Percentiles rank a stretch among this genome's conserved stretches.
Evolutionary conservation across 768 basidiomycete species (phyloP).

Genomic region (Amanita pseudoporphyria): DNA sequence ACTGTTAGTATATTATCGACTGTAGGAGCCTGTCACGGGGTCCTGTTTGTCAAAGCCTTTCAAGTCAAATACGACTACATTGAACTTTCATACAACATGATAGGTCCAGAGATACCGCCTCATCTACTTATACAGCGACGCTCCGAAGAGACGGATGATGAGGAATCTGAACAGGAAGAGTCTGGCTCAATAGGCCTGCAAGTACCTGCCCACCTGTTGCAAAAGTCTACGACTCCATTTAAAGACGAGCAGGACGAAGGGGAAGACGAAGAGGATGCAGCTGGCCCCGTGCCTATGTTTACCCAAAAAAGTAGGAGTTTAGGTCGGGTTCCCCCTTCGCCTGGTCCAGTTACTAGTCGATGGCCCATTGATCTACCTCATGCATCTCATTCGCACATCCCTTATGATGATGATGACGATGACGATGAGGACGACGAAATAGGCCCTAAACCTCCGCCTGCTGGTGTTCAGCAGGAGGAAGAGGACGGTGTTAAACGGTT

Average conservation of each 20-base stretch:
- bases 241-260: constrained; percentile 16
- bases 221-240: constrained; percentile 17
- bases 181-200: constrained; percentile 38
- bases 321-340: constrained; percentile 17
- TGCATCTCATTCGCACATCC: too few relatives aligned
- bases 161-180: too few relatives aligned
- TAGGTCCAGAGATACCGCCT: too few relatives aligned
- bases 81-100: too few relatives aligned
- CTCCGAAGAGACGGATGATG: too few relatives aligned
- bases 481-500: constrained; percentile 73
- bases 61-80: too few relatives aligned
- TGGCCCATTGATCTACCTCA: constrained; percentile 37
- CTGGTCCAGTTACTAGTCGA: constrained; percentile 19
- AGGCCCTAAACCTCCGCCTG: constrained; percentile 82
- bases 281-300: constrained; percentile 26
- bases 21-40: too few relatives aligned
- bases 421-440: constrained; percentile 74
- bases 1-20: too few relatives aligned
- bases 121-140: too few relatives aligned
- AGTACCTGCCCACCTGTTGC: constrained; percentile 35
- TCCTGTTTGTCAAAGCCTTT: constrained; percentile 2
- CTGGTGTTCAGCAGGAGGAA: constrained; percentile 28
- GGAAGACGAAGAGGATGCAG: constrained; percentile 13
- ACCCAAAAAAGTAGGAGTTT: not conserved
- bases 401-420: too few relatives aligned